Percentiles rank a stretch among this genome's conserved stretches.
phyloP scores from a whole-genome alignment of 2,329 filamentous ascomycete genomes.

The Pseudohalonectria lignicola region DNA sequence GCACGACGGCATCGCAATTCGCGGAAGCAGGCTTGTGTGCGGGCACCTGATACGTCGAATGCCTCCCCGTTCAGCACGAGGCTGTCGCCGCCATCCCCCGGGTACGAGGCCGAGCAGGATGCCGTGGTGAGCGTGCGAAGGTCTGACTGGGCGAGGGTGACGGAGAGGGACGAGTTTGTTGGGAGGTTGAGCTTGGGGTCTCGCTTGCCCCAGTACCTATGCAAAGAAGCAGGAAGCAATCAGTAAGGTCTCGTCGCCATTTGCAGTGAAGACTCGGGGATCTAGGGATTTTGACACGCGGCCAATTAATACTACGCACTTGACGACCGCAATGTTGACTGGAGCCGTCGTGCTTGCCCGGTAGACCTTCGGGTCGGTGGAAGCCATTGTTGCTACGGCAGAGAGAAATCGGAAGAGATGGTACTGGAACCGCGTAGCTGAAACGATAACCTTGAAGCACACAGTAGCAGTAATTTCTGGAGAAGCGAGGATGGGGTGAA shows the following conservation, averaged over 20 bases:
- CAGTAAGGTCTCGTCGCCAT: constrained; percentile 1
- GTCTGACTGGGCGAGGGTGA: constrained; percentile 89
- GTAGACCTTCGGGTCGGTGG: constrained; percentile 47
- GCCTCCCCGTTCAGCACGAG: constrained; percentile 74
- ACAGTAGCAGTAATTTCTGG: too few species aligned
- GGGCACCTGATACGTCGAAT: constrained; percentile 77
- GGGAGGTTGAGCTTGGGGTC: constrained; percentile 90
- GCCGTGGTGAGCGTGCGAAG: constrained; percentile 94
- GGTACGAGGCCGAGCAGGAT: constrained; percentile 68
- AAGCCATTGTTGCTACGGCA: constrained; percentile 28
- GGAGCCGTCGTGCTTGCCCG: constrained; percentile 92
- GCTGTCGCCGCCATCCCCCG: constrained; percentile 44
- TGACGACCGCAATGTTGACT: constrained; percentile 97
- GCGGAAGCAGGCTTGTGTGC: constrained; percentile 90
- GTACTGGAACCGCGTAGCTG: too few species aligned
- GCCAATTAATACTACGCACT: constrained; percentile 39
- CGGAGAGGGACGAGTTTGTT: constrained; percentile 94
- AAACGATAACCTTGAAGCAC: too few species aligned
- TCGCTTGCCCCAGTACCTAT: constrained; percentile 86
- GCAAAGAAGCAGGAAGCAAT: constrained; percentile 27
- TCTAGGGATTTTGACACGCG: too few species aligned
- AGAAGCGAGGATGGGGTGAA: too few species aligned
- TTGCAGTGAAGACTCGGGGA: neutral
- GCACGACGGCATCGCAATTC: constrained; percentile 71
- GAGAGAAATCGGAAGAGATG: too few species aligned